phyloP scores from a whole-genome alignment of 179 eudicot genomes.

The Monotropa hypopitys region DNA sequence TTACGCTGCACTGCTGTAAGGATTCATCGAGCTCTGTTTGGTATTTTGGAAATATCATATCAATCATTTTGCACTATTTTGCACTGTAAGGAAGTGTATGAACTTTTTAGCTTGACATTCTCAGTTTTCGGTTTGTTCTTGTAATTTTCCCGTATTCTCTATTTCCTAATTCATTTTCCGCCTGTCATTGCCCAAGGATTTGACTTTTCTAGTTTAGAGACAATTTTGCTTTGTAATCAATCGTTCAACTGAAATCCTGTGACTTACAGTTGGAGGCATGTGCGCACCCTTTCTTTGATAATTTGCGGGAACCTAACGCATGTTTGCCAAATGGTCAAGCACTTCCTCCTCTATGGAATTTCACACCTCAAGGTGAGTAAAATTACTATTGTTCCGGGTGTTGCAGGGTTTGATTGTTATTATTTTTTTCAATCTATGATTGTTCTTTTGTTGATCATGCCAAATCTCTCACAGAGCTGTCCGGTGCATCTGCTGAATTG shows the following conservation, averaged over 20 bases:
- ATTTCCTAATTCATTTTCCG: too few species aligned
- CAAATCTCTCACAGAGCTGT: slow-evolving; percentile 41
- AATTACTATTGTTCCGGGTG: background rate
- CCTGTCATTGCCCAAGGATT: too few species aligned
- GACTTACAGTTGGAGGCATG: slow-evolving; percentile 79
- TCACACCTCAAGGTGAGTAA: slow-evolving; percentile 57
- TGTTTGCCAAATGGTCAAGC: slow-evolving; percentile 62
- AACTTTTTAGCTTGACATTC: too few species aligned
- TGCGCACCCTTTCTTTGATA: slow-evolving; percentile 87
- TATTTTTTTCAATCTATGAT: background rate
- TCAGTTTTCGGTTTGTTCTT: too few species aligned
- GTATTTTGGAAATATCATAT: too few species aligned
- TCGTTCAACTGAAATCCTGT: background rate
- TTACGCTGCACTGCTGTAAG: slow-evolving; percentile 73
- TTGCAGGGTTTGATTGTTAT: too few species aligned
- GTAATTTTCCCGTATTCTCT: too few species aligned
- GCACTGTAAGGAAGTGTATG: too few species aligned
- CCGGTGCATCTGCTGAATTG: slow-evolving; percentile 48
- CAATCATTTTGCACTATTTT: too few species aligned
- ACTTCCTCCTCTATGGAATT: slow-evolving; percentile 62
- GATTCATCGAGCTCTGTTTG: too few species aligned
- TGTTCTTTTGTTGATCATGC: background rate
- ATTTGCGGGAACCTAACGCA: slow-evolving; percentile 60
- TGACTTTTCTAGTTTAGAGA: too few species aligned
- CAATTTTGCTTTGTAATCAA: too few species aligned